Evolutionary conservation across 345 rosid genomes (phyloP).

Genomic region (Pugionium dolabratum): DNA sequence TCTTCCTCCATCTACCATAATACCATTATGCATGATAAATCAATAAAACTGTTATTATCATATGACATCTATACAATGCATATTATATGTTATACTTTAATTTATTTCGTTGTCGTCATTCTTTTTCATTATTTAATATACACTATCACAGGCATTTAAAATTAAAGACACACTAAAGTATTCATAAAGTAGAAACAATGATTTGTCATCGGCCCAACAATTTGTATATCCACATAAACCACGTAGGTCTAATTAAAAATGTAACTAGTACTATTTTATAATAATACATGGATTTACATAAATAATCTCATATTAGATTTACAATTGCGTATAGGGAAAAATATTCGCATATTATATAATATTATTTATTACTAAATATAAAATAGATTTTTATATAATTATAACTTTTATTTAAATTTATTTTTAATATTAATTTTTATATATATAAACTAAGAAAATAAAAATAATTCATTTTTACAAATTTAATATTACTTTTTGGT

Average conservation of each 20-base stretch:
- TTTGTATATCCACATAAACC: conserved; percentile 36
- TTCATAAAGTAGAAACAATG: conserved; percentile 18
- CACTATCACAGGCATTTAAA: conserved; percentile 14
- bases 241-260: conserved; percentile 25
- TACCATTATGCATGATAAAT: conserved; percentile 41
- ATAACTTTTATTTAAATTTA: too few relatives aligned
- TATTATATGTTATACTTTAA: conserved; percentile 31
- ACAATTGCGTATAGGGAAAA: too few relatives aligned
- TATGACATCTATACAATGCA: conserved; percentile 29
- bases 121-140: conserved; percentile 4
- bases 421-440: too few relatives aligned
- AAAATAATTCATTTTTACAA: too few relatives aligned
- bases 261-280: background rate
- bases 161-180: conserved; percentile 17
- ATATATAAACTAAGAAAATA: too few relatives aligned
- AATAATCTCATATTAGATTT: too few relatives aligned
- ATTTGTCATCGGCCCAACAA: conserved; percentile 33
- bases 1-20: conserved; percentile 25
- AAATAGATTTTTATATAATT: too few relatives aligned
- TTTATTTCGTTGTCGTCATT: conserved; percentile 32
- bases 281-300: background rate
- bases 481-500: too few relatives aligned
- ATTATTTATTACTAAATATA: too few relatives aligned
- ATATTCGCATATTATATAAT: too few relatives aligned
- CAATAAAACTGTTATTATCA: conserved; percentile 31